Percentiles rank a stretch among this genome's conserved stretches.
phyloP scores from a whole-genome alignment of 164 flowering plant species.

The Aristolochia californica region DNA sequence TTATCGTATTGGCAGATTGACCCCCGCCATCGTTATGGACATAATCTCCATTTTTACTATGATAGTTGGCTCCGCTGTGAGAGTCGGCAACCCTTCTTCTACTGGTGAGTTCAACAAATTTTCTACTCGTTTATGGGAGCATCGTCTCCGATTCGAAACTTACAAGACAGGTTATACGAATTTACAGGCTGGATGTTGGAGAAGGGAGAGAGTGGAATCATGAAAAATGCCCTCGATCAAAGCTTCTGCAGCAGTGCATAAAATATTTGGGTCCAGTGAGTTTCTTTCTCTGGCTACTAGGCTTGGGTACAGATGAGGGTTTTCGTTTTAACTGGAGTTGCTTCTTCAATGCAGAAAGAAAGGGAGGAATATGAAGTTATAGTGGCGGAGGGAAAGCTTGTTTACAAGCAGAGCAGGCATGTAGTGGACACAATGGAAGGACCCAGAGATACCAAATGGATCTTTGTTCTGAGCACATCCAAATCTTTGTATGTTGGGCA shows the following conservation, averaged over 20 bases:
- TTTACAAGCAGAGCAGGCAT: conserved; percentile 43
- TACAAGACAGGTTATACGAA: conserved; percentile 1
- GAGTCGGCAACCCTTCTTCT: conserved; percentile 83
- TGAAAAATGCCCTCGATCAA: conserved; percentile 60
- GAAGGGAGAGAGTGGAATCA: conserved; percentile 74
- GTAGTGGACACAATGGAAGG: conserved; percentile 53
- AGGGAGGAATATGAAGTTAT: conserved; percentile 63
- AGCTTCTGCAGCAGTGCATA: conserved; percentile 89
- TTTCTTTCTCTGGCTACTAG: neutral
- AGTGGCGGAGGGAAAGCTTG: conserved; percentile 49
- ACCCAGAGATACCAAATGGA: conserved; percentile 68
- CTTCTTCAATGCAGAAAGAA: conserved; percentile 45
- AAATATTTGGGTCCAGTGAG: conserved; percentile 90
- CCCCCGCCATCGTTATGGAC: conserved; percentile 96
- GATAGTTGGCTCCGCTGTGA: conserved; percentile 76
- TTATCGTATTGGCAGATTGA: conserved; percentile 55
- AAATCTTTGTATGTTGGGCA: conserved; percentile 62
- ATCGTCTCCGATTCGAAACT: neutral
- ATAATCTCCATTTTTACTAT: conserved; percentile 84
- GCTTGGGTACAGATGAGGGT: neutral
- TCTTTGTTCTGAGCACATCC: conserved; percentile 85
- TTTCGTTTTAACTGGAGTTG: neutral
- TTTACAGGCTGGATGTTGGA: conserved; percentile 77
- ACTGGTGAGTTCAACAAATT: too few species aligned
- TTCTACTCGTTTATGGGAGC: too few species aligned